Base-by-base conservation (phyloP, 176 grass and related monocot species). In the Oryza nivara region DNA sequence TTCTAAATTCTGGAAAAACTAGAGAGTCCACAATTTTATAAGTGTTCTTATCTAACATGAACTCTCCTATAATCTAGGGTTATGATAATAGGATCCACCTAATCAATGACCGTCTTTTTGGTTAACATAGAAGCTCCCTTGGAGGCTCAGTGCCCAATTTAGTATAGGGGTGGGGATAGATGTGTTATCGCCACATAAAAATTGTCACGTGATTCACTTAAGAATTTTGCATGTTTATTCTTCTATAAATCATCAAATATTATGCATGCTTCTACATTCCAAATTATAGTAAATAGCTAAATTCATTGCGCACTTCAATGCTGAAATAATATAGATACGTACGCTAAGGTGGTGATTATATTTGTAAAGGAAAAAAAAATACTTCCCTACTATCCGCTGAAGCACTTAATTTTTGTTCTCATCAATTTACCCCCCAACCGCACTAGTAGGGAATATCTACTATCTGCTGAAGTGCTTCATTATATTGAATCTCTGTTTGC, bases 221-320 rank as follows among this genome's bases (percentile, higher is more conserved):
- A 7, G 46, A 60, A 45, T 58, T 36, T 49, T 77, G 44, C 15
- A 51, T 52, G 9, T 78, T 38, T 70, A 6, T 22, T 46, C 11
- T 54, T 65, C 15, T 23, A 45, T 7, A 61, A 61, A n/a, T n/a
- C 17, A 61, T 61, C 4, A 78, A 88, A 70, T 19, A 40, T 32
- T 48, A 40, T 76, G 67, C 67, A 5, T 35, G 23, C 60, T 67
- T 65, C 51, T 75, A 43, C 28, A 54, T 44, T 47, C 12, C 15
- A 76, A 22, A 77, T 23, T 51, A 10, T 9, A 30, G 10, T 40
- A 67, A 75, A 84, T 35, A 26, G 64, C 20, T 51, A 11, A 83
- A 66, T 19, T 66, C 2, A 3, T 58, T 13, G 19, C 28, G 74
- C 23, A 26, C 28, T 61, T 82, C 36, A 43, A 67, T 22, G 38